A percentile compares a stretch with the other conserved stretches of the same genome.
Conservation (phyloP, 2,329 filamentous ascomycete species). For the Ophiocordyceps polyrhachis-furcata region DNA sequence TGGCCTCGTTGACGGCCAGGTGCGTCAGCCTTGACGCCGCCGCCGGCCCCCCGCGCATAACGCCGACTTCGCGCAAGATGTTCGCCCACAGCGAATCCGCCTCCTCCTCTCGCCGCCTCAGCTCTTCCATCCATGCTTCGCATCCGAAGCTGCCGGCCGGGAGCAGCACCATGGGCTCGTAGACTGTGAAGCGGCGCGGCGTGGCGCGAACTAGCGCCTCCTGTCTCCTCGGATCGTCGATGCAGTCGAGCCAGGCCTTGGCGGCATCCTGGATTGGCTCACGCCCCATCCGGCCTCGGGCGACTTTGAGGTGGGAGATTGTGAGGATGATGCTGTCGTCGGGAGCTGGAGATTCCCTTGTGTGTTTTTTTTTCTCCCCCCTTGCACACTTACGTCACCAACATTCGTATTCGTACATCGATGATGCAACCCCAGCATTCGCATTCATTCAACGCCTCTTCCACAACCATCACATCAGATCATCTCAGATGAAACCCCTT, state of each 20-base stretch:
- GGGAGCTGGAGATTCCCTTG: too few relatives aligned
- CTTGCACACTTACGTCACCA: too few relatives aligned
- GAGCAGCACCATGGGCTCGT: conserved; percentile 41
- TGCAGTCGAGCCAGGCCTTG: conserved; percentile 9
- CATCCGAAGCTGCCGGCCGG: conserved; percentile 37
- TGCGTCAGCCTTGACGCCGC: conserved; percentile 29
- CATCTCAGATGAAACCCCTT: too few relatives aligned
- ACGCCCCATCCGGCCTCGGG: not conserved
- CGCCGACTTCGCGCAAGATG: conserved; percentile 28
- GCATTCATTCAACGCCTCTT: too few relatives aligned
- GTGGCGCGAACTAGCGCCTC: conserved; percentile 19
- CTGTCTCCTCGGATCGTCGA: conserved; percentile 2
- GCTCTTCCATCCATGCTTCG: conserved; percentile 18
- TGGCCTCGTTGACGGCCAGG: conserved; percentile 42
- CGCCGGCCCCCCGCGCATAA: conserved; percentile 12
- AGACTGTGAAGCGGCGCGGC: conserved; percentile 40
- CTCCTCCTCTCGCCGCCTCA: conserved; percentile 8
- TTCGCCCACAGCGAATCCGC: conserved; percentile 19
- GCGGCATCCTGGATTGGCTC: conserved; percentile 15
- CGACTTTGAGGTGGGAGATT: too few relatives aligned
- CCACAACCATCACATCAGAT: too few relatives aligned
- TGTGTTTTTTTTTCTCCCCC: too few relatives aligned
- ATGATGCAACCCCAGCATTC: too few relatives aligned
- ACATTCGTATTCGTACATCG: too few relatives aligned
- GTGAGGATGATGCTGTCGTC: too few relatives aligned